Percentiles rank a stretch among this genome's conserved stretches.
Evolutionary conservation across 129 eudicot genomes (phyloP).

Genomic region (Rutidosis leptorrhynchoides): DNA sequence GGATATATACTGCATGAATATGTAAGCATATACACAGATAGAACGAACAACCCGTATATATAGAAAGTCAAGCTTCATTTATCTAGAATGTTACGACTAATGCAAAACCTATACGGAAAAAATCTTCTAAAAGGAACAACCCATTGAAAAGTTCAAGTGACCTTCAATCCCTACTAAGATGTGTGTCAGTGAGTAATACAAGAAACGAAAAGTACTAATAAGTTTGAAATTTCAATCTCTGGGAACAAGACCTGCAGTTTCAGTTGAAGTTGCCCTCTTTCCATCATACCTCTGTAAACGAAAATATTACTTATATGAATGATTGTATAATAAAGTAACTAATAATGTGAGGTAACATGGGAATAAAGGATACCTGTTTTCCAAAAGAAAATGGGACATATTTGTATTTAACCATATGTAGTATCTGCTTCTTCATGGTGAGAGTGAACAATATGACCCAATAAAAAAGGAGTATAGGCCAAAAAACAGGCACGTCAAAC

Average conservation of each 20-base stretch:
- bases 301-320: conserved; percentile 11
- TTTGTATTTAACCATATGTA: conserved; percentile 88
- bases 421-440: conserved; percentile 90
- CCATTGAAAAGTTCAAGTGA: conserved; percentile 19
- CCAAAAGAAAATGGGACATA: conserved; percentile 96
- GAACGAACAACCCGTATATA: too few relatives aligned
- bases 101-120: conserved; percentile 34
- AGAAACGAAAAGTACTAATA: too few relatives aligned
- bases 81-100: conserved; percentile 21
- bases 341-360: neutral
- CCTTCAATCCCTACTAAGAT: too few relatives aligned
- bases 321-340: neutral
- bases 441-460: conserved; percentile 82
- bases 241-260: conserved; percentile 47
- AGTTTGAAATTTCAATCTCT: conserved; percentile 33
- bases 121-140: conserved; percentile 23
- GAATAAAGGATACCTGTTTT: conserved; percentile 56
- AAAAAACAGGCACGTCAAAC: conserved; percentile 96
- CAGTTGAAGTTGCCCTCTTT: conserved; percentile 43
- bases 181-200: too few relatives aligned
- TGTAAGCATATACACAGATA: neutral
- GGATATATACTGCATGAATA: neutral
- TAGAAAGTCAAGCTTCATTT: conserved; percentile 26
- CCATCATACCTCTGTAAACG: conserved; percentile 50
- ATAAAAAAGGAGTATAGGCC: conserved; percentile 95